A percentile compares a stretch with the other conserved stretches of the same genome.
Conservation (phyloP, 1,139 yeast genomes). For the Martiniozyma asiatica region DNA sequence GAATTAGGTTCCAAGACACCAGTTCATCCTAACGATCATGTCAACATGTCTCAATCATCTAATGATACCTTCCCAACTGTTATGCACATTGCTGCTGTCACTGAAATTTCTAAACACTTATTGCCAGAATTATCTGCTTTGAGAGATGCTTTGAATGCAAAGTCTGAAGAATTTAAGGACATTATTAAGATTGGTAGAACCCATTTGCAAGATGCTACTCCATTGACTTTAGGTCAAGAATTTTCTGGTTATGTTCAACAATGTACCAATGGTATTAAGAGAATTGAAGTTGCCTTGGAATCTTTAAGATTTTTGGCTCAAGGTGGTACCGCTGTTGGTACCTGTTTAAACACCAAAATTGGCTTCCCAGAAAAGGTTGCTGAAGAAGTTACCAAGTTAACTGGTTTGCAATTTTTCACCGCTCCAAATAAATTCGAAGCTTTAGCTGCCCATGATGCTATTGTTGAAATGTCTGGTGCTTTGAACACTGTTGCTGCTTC, state of each 20-base stretch:
- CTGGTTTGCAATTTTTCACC: conserved; percentile 80
- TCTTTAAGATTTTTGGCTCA: conserved; percentile 79
- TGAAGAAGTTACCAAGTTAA: conserved; percentile 61
- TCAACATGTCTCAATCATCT: conserved; percentile 95
- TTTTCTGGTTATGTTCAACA: conserved; percentile 95
- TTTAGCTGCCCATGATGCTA: conserved; percentile 95
- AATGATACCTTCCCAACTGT: conserved; percentile 99
- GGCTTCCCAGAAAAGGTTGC: conserved; percentile 86
- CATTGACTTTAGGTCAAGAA: conserved; percentile 94
- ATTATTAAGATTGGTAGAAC: conserved; percentile 98
- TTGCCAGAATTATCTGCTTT: conserved; percentile 70
- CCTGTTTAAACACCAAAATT: conserved; percentile 86
- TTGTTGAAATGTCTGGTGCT: conserved; percentile 96
- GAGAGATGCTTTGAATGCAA: conserved; percentile 63
- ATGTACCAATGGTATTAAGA: conserved; percentile 75
- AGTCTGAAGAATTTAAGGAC: conserved; percentile 70
- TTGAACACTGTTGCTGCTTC: conserved; percentile 90
- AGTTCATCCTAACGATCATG: conserved; percentile 97
- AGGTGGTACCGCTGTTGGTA: conserved; percentile 99
- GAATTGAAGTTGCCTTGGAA: conserved; percentile 69
- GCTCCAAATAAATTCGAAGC: conserved; percentile 99
- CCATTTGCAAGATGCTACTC: conserved; percentile 97
- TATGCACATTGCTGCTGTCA: conserved; percentile 97
- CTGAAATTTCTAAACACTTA: conserved; percentile 65
- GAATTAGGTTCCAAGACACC: conserved; percentile 81